phyloP scores from a whole-genome alignment of 306 rosid genomes.

The Vachellia collinsii region DNA sequence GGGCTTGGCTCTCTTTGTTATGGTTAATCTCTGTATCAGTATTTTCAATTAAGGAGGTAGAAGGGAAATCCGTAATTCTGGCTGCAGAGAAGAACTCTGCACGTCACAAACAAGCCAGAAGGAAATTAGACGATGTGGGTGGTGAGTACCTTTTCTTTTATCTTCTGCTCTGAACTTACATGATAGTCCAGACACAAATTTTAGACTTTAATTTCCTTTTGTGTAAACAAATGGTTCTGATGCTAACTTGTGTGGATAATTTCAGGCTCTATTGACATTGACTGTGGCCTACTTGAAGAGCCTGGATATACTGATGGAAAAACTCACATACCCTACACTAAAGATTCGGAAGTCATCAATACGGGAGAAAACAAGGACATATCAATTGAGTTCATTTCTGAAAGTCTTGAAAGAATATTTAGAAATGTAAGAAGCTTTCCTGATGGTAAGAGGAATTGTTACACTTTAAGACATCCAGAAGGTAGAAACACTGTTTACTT shows the following conservation, averaged over 20 bases:
- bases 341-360: constrained; percentile 30
- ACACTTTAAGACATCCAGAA: constrained; percentile 32
- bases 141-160: constrained; percentile 14
- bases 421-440: constrained; percentile 50
- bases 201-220: background rate
- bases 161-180: background rate
- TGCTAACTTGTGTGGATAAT: background rate
- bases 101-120: constrained; percentile 27
- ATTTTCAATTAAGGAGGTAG: background rate
- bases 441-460: constrained; percentile 49
- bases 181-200: background rate
- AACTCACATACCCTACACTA: constrained; percentile 36
- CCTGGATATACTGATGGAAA: constrained; percentile 11
- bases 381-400: background rate
- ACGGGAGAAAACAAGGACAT: constrained; percentile 28
- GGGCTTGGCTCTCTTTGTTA: constrained; percentile 30
- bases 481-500: constrained; percentile 41
- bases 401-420: background rate
- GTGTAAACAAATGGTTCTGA: constrained; percentile 14
- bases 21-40: constrained; percentile 14
- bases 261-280: constrained; percentile 36
- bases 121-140: constrained; percentile 36
- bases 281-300: constrained; percentile 41
- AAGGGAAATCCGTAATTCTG: constrained; percentile 23
- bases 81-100: constrained; percentile 21